phyloP scores from a whole-genome alignment of 805 yeast species.

The Millerago galiae region DNA sequence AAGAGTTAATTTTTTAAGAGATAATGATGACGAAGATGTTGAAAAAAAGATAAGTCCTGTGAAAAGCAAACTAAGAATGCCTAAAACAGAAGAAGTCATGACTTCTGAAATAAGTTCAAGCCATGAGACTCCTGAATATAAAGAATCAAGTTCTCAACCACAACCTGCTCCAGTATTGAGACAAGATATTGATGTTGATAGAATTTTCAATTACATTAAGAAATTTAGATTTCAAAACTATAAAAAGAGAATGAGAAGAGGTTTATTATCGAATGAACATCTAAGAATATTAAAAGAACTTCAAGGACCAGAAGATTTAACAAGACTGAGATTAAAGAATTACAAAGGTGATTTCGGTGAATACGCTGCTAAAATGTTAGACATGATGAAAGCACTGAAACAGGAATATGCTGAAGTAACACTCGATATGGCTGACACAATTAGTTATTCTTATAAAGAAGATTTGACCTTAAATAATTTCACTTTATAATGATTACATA shows the following conservation, averaged over 20 bases:
- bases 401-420: too few relatives aligned
- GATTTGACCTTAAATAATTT: too few relatives aligned
- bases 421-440: too few relatives aligned
- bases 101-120: neutral
- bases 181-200: conserved; percentile 22
- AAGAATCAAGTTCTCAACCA: neutral
- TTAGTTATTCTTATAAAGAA: too few relatives aligned
- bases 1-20: conserved; percentile 30
- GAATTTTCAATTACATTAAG: conserved; percentile 12
- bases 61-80: conserved; percentile 1
- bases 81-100: neutral
- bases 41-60: neutral
- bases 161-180: conserved; percentile 10
- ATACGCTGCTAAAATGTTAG: conserved; percentile 13
- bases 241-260: conserved; percentile 13
- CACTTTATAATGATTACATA: too few relatives aligned
- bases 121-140: neutral
- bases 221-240: conserved; percentile 7
- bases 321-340: conserved; percentile 19
- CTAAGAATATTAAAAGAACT: conserved; percentile 9
- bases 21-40: conserved; percentile 9
- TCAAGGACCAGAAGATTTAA: conserved; percentile 12
- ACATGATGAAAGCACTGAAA: too few relatives aligned
- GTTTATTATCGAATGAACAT: conserved; percentile 16
- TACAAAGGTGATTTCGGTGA: conserved; percentile 25